Conservation (phyloP, 129 eudicot genomes). For the Artemisia argyi region DNA sequence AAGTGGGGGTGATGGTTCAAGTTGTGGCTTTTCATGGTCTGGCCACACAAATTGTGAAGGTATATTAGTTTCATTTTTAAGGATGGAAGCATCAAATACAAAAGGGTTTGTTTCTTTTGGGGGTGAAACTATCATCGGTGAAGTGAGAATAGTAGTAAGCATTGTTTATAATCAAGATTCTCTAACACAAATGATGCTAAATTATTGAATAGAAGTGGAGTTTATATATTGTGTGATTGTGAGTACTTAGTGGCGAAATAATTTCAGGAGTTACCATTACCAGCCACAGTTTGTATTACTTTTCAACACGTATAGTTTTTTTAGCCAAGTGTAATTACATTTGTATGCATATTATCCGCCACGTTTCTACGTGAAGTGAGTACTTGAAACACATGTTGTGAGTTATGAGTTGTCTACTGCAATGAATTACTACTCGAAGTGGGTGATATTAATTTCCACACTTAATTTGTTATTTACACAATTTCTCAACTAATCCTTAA, state of each 20-base stretch:
- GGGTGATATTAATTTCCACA: too few relatives aligned
- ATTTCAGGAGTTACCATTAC: too few relatives aligned
- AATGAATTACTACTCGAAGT: too few relatives aligned
- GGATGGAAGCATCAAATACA: constrained; percentile 57
- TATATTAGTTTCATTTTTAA: constrained; percentile 49
- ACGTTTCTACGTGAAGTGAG: too few relatives aligned
- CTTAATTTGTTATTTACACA: too few relatives aligned
- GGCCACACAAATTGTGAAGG: constrained; percentile 94
- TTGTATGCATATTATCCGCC: too few relatives aligned
- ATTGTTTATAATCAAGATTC: constrained; percentile 11
- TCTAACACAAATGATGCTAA: constrained; percentile 4
- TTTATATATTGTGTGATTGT: constrained; percentile 1
- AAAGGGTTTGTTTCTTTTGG: constrained; percentile 31
- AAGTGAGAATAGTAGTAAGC: constrained; percentile 25
- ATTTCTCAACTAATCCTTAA: too few relatives aligned
- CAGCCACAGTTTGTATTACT: too few relatives aligned
- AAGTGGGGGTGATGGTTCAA: constrained; percentile 47
- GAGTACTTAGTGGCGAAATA: background rate
- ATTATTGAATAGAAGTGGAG: background rate
- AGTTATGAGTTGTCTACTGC: too few relatives aligned
- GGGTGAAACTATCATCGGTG: constrained; percentile 14
- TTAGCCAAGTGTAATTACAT: too few relatives aligned
- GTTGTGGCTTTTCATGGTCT: constrained; percentile 64
- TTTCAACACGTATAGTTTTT: too few relatives aligned
- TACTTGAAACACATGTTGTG: too few relatives aligned